Percentiles rank a stretch among this genome's conserved stretches.
Evolutionary conservation across 116 monocot species (phyloP).

Genomic region (Dioscorea cayenensis): DNA sequence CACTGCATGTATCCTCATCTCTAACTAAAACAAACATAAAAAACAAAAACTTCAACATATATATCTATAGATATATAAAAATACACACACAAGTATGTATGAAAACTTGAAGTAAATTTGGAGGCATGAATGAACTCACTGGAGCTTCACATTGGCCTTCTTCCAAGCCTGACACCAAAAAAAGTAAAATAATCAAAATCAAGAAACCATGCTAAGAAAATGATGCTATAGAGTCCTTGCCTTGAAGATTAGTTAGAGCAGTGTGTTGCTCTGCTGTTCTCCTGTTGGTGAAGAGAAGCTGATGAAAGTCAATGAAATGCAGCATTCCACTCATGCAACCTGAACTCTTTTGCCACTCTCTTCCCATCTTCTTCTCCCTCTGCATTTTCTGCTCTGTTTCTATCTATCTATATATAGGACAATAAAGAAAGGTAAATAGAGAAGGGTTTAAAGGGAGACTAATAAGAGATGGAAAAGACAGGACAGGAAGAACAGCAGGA

Average conservation of each 20-base stretch:
- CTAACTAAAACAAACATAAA: conserved; percentile 14
- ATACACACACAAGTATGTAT: neutral
- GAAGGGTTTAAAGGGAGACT: neutral
- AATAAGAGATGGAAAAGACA: neutral
- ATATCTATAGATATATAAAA: neutral
- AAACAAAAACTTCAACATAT: conserved; percentile 13
- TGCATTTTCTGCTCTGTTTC: neutral
- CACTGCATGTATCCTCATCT: conserved; percentile 10
- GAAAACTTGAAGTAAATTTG: neutral
- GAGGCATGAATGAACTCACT: conserved; percentile 19
- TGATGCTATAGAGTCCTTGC: neutral
- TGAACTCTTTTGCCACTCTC: conserved; percentile 23
- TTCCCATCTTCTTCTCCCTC: conserved; percentile 16
- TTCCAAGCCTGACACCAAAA: neutral
- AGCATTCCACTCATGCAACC: conserved; percentile 38
- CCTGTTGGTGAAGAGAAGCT: conserved; percentile 20
- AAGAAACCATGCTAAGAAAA: neutral
- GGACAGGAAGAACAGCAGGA: neutral
- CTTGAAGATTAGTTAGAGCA: neutral
- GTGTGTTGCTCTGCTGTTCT: neutral
- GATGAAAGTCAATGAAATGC: conserved; percentile 28
- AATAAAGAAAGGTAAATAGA: neutral
- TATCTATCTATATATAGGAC: neutral
- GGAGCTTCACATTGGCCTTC: conserved; percentile 25
- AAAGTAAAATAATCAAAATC: neutral